Percentiles rank a stretch among this genome's conserved stretches.
Evolutionary conservation across 1,284 basidiomycete genomes (phyloP).

Genomic region (Cryptococcus depauperatus): DNA sequence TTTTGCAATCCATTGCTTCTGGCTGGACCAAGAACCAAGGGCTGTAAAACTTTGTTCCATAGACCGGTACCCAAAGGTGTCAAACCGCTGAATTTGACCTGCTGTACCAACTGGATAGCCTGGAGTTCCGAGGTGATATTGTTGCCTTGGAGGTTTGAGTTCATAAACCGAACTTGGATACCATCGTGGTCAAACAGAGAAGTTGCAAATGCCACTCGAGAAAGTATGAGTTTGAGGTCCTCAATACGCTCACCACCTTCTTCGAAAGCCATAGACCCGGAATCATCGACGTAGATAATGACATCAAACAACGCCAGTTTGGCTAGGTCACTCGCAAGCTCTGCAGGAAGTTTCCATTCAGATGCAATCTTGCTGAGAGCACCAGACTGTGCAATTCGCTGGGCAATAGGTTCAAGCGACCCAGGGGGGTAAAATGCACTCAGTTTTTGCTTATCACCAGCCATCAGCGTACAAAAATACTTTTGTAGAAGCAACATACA

Average conservation of each 20-base stretch:
- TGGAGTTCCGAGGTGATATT: slow-evolving; percentile 43
- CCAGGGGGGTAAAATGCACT: slow-evolving; percentile 47
- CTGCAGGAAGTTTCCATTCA: slow-evolving; percentile 46
- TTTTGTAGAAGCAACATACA: slow-evolving; percentile 19
- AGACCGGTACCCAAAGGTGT: slow-evolving; percentile 46
- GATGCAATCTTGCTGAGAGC: slow-evolving; percentile 41
- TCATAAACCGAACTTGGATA: slow-evolving; percentile 48
- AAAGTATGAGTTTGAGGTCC: slow-evolving; percentile 45
- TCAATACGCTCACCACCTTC: slow-evolving; percentile 42
- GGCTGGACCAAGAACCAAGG: slow-evolving; percentile 46
- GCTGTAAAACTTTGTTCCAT: slow-evolving; percentile 46
- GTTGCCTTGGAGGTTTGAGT: slow-evolving; percentile 46
- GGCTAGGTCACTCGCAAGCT: slow-evolving; percentile 45
- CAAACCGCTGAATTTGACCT: slow-evolving; percentile 47
- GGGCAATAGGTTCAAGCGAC: slow-evolving; percentile 44
- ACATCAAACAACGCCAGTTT: slow-evolving; percentile 45
- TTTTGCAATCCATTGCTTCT: slow-evolving; percentile 41
- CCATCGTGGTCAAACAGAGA: slow-evolving; percentile 49
- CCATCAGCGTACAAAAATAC: neutral
- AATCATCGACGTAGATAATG: slow-evolving; percentile 45
- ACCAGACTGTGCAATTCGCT: slow-evolving; percentile 42
- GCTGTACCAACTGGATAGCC: slow-evolving; percentile 42
- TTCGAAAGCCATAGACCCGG: slow-evolving; percentile 46
- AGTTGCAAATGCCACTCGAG: slow-evolving; percentile 45
- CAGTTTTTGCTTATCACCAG: slow-evolving; percentile 40